Conservation (phyloP, 768 basidiomycete genomes). For the Cystofilobasidium bisporidii region DNA sequence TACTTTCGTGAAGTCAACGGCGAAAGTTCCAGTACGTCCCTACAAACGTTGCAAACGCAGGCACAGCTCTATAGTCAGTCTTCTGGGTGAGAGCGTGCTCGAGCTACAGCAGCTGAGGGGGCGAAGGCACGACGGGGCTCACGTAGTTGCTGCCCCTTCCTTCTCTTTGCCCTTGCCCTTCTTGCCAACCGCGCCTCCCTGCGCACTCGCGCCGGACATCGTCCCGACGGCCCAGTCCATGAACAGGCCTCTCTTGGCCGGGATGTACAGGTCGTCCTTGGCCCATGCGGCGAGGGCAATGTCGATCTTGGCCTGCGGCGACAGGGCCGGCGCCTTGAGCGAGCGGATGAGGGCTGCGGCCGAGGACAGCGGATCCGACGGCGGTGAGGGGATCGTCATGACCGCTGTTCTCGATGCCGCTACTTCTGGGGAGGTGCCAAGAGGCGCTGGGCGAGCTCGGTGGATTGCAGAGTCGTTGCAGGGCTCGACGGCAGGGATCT, state of each 20-base stretch:
- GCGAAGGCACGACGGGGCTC: not conserved
- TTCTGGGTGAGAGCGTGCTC: not conserved
- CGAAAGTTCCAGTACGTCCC: not conserved
- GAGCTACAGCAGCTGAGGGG: not conserved
- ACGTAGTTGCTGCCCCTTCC: not conserved
- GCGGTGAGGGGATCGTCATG: not conserved
- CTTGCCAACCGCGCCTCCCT: not conserved
- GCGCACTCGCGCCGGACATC: slow-evolving; percentile 4
- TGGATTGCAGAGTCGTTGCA: no score
- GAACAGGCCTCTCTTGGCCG: slow-evolving; percentile 25
- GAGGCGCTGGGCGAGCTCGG: no score
- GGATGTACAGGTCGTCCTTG: slow-evolving; percentile 21
- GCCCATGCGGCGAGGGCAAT: slow-evolving; percentile 21
- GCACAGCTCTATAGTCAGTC: not conserved
- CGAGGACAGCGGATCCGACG: slow-evolving; percentile 13
- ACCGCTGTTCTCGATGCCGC: no score
- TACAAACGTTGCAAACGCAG: not conserved
- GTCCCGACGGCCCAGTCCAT: slow-evolving; percentile 19
- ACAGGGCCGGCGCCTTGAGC: slow-evolving; percentile 17
- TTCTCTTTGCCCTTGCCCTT: slow-evolving; percentile 25
- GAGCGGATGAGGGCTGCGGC: slow-evolving; percentile 21
- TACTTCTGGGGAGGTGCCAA: no score
- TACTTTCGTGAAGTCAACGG: not conserved
- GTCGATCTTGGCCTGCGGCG: slow-evolving; percentile 12
- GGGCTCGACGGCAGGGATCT: no score